phyloP scores from a whole-genome alignment of 768 basidiomycete species.

The Lactarius indigo region DNA sequence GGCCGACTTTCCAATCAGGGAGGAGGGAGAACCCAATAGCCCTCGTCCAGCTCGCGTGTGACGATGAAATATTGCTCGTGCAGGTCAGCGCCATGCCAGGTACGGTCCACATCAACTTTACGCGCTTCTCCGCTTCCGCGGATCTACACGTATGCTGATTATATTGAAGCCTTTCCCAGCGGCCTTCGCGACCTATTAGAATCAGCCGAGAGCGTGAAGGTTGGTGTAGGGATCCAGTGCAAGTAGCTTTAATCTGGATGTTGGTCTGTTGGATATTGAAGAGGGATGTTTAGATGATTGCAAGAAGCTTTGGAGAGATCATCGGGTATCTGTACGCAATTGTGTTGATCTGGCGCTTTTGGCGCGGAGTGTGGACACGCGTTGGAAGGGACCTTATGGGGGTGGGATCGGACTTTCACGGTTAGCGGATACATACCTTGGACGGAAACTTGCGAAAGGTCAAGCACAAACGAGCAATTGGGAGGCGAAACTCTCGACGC shows the following conservation, averaged over 20 bases:
- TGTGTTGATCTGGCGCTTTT: constrained; percentile 69
- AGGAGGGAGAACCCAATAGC: constrained; percentile 62
- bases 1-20: constrained; percentile 55
- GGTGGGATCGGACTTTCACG: constrained; percentile 58
- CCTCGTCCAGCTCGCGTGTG: constrained; percentile 66
- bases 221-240: constrained; percentile 76
- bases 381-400: constrained; percentile 72
- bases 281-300: constrained; percentile 50
- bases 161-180: constrained; percentile 22
- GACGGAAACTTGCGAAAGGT: constrained; percentile 52
- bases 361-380: constrained; percentile 62
- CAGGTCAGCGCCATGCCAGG: constrained; percentile 61
- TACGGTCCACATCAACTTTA: constrained; percentile 23
- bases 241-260: constrained; percentile 7
- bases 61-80: constrained; percentile 53
- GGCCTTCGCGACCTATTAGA: constrained; percentile 51
- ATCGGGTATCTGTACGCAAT: constrained; percentile 41
- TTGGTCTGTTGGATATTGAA: not conserved
- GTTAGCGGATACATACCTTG: constrained; percentile 59
- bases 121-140: not conserved
- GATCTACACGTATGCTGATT: not conserved
- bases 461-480: constrained; percentile 65
- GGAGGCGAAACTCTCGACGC: constrained; percentile 46
- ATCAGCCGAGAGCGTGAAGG: constrained; percentile 54
- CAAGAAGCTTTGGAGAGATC: constrained; percentile 54